Conservation (phyloP, 2,329 filamentous ascomycete species). For the Cladorrhinum sp. region DNA sequence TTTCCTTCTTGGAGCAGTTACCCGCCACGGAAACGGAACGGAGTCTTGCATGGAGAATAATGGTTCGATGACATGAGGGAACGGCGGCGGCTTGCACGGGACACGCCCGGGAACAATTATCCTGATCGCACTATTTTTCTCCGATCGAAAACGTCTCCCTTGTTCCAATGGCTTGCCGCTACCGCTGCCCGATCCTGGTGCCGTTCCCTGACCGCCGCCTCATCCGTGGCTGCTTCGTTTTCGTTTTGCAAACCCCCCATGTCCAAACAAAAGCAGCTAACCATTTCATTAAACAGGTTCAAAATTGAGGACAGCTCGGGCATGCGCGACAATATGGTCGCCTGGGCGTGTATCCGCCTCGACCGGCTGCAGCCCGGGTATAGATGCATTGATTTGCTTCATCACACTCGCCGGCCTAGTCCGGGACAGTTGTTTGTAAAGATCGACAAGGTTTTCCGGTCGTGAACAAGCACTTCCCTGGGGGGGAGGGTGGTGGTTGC, state of each 20-base stretch:
- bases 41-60: background rate
- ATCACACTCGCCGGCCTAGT: conserved; percentile 43
- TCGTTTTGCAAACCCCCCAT: background rate
- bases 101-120: background rate
- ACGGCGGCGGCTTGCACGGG: background rate
- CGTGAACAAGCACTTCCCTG: conserved; percentile 3
- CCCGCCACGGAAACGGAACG: background rate
- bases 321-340: conserved; percentile 41
- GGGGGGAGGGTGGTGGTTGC: too few species aligned
- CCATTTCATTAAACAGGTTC: conserved; percentile 39
- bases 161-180: background rate
- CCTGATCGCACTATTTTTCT: background rate
- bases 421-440: conserved; percentile 51
- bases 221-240: background rate
- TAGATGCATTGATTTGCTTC: conserved; percentile 51
- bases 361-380: conserved; percentile 56
- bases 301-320: conserved; percentile 49
- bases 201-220: background rate
- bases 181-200: background rate
- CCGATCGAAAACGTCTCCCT: background rate
- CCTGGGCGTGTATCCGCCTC: conserved; percentile 59
- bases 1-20: background rate
- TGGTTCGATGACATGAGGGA: background rate
- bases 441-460: conserved; percentile 44
- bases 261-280: background rate